Evolutionary conservation across 192 early-diverging fungal genomes (phyloP), one percentile per base, ranked within the genome.

Genomic region (Gamsiella multidivaricata): DNA sequence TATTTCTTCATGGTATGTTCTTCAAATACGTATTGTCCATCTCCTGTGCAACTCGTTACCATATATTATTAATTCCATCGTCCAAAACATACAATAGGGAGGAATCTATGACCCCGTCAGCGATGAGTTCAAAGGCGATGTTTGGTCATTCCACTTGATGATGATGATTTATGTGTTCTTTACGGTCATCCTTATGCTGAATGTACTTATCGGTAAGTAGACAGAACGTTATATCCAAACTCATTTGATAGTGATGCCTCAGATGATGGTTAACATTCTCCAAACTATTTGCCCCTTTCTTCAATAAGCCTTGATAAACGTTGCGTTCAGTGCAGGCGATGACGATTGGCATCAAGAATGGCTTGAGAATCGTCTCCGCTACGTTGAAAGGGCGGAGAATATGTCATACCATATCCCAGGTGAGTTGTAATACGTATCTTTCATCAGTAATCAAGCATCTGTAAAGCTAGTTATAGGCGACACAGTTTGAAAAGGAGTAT

Each of bases 311-410:
- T 31, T 69, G 46, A 69, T 69, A 32, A 69, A 69, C 25, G n/a
- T 33, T 50, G 67, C 56, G 17, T 69, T 59, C 33, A 69, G 18
- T 41, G 28, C 26, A 17, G 41, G 67, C n/a, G 67, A 68, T 28
- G 54, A 51, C 10, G 60, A 43, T 28, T 69, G 67, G 67, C 26
- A 11, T 32, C 29, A 41, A 39, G 33, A 39, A 0, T 69, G 67
- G 67, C 67, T 69, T 51, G 67, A 60, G 28, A 69, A 69, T 41
- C 43, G 67, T 10, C 25, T 69, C 25, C 11, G 45, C 4, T 52
- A 51, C 49, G 34, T 69, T 23, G 67, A 69, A 29, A 37, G 36
- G 2, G 67, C 67, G 4, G 67, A 69, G n/a, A 60, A 69, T 29
- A 51, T 69, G 33, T 69, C 36, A 11, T 69, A 42, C 42, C 46